phyloP scores from a whole-genome alignment of 139 green algal species.

The Ettlia oleoabundans region DNA sequence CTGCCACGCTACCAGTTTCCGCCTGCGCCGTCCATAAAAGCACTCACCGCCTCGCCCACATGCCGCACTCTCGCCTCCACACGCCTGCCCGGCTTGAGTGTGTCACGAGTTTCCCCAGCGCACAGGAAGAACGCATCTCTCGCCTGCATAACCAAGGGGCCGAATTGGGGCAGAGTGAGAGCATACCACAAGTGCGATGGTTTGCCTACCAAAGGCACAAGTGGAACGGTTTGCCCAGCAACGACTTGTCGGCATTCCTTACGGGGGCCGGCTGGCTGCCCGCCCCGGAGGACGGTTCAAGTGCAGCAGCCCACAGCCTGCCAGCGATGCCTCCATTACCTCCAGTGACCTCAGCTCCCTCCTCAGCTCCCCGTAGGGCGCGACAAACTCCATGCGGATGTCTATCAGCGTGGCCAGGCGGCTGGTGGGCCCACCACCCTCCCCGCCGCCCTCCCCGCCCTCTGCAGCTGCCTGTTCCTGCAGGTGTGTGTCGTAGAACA shows the following conservation, averaged over 20 bases:
- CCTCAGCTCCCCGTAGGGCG: conserved; percentile 67
- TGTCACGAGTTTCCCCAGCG: conserved; percentile 58
- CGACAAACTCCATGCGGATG: conserved; percentile 72
- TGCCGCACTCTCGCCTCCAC: conserved; percentile 57
- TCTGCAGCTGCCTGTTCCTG: not conserved
- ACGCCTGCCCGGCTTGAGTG: conserved; percentile 51
- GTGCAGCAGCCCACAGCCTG: no score
- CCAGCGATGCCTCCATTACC: not conserved
- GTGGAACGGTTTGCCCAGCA: no score
- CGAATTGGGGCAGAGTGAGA: no score
- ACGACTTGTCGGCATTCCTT: no score
- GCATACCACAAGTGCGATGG: no score
- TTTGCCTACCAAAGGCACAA: no score
- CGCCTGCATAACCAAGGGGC: not conserved
- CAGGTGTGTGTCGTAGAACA: conserved; percentile 22
- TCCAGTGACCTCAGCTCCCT: conserved; percentile 10
- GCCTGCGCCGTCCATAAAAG: no score
- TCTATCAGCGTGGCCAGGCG: conserved; percentile 69
- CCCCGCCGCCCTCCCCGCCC: not conserved
- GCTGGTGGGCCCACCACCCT: not conserved
- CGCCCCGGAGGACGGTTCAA: not conserved
- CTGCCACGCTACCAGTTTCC: not conserved
- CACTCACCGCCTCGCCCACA: conserved; percentile 5
- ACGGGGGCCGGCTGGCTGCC: no score
- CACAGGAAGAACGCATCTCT: conserved; percentile 72